Evolutionary conservation across 495 filamentous ascomycete species (phyloP), one percentile per base, ranked within the genome.

Genomic region (Chaetomium cochliodes): DNA sequence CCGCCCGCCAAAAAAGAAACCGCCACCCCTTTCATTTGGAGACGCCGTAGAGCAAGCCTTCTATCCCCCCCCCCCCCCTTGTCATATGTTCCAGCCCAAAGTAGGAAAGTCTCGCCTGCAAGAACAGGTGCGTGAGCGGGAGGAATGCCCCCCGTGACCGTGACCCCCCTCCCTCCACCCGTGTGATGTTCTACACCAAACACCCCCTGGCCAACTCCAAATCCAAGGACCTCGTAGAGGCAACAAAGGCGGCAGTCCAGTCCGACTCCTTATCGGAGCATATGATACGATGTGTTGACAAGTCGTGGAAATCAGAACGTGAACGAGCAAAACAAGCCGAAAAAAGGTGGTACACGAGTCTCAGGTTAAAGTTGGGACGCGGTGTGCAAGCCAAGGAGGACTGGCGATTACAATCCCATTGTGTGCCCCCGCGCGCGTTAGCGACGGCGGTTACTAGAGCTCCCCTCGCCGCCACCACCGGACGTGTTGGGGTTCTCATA

Each of bases 401-500:
- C 22, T 25, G 20, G 25, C 8, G 23, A 22, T 25, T 12, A 47
- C 2, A 39, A 15, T 5, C 39, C 11, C 23, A 46, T 20, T 39
- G 58, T 2, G 47, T 37, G 5, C 20, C n/a, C n/a, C 44, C 11
- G 23, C 2, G 39, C 11, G 11, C 26, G n/a, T 68, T 57, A 70
- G 23, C 66, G 53, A 8, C 64, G 72, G 20, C 61, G 63, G 13
- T 62, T 63, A 49, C 33, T 58, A 2, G 72, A 66, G 15, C 59
- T 47, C 44, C 58, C 62, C 16, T 64, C 70, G 11, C 60, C 42
- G 12, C 63, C 65, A 25, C 67, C 63, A n/a, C 73, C 69, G 20
- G 74, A 73, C 23, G 77, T 70, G 53, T 78, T 70, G 28, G 74
- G 69, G 39, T 74, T 49, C 18, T 80, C 79, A 67, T 82, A 81